A percentile compares a stretch with the other conserved stretches of the same genome.
Evolutionary conservation across 768 basidiomycete genomes (phyloP).

Genomic region (Paxillus involutus): DNA sequence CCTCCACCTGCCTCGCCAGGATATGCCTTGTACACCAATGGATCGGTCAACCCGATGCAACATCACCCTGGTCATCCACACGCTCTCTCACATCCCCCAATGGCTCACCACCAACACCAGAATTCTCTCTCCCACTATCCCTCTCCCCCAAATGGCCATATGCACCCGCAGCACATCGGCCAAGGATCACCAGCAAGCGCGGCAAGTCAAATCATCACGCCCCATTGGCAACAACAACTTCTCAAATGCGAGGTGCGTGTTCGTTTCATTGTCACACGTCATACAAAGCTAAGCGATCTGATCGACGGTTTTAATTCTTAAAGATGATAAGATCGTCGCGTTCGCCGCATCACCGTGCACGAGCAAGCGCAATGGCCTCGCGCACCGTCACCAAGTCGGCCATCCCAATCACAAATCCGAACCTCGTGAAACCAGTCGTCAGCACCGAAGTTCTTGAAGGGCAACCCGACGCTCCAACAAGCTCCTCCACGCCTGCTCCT

Average conservation of each 20-base stretch:
- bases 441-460: conserved; percentile 23
- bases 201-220: conserved; percentile 64
- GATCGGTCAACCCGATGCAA: conserved; percentile 60
- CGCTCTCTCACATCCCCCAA: conserved; percentile 45
- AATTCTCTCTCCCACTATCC: conserved; percentile 77
- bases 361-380: conserved; percentile 92
- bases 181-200: conserved; percentile 59
- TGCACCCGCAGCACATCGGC: conserved; percentile 56
- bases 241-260: conserved; percentile 85
- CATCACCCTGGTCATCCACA: conserved; percentile 60
- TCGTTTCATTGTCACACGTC: conserved; percentile 12
- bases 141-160: conserved; percentile 72
- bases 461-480: conserved; percentile 25
- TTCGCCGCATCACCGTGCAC: conserved; percentile 91
- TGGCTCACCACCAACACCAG: conserved; percentile 76
- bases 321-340: conserved; percentile 84
- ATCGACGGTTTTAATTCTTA: conserved; percentile 18
- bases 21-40: conserved; percentile 76
- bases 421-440: conserved; percentile 51
- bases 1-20: conserved; percentile 73
- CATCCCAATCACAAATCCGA: conserved; percentile 91
- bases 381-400: conserved; percentile 84
- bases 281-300: conserved; percentile 17
- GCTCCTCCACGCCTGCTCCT: conserved; percentile 31
- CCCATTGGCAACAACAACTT: conserved; percentile 93